phyloP scores from a whole-genome alignment of 2,329 filamentous ascomycete species.

The Tolypocladium amazonense region DNA sequence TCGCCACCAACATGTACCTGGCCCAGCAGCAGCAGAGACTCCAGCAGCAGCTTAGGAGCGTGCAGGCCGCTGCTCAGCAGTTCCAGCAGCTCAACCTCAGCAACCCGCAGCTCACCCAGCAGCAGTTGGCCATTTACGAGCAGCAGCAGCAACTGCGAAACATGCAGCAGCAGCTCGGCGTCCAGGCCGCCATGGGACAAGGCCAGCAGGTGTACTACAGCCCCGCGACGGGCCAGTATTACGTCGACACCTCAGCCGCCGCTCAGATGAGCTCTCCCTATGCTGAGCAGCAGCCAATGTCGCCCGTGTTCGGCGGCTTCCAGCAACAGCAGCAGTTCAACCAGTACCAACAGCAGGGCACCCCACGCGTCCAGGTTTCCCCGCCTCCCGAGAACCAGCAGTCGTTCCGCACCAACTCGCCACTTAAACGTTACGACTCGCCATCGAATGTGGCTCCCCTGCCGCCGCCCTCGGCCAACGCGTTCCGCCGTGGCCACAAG shows the following conservation, averaged over 20 bases:
- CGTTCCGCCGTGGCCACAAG: slow-evolving; percentile 89
- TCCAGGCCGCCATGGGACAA: slow-evolving; percentile 32
- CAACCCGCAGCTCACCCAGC: slow-evolving; percentile 34
- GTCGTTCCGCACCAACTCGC: slow-evolving; percentile 50
- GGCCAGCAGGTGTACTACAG: slow-evolving; percentile 80
- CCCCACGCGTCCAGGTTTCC: slow-evolving; percentile 71
- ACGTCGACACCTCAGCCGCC: slow-evolving; percentile 54
- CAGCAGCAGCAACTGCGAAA: slow-evolving; percentile 30
- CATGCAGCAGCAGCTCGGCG: slow-evolving; percentile 28
- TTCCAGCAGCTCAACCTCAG: slow-evolving; percentile 68
- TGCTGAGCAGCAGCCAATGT: slow-evolving; percentile 34
- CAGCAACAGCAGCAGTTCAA: slow-evolving; percentile 34
- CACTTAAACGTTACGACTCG: slow-evolving; percentile 56
- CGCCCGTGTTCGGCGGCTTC: slow-evolving; percentile 19
- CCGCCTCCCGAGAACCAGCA: slow-evolving; percentile 57
- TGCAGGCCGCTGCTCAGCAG: slow-evolving; percentile 76
- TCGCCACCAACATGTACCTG: slow-evolving; percentile 85
- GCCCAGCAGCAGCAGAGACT: slow-evolving; percentile 91
- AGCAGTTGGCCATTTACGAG: slow-evolving; percentile 35
- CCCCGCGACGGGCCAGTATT: slow-evolving; percentile 76
- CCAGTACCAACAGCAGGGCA: slow-evolving; percentile 35
- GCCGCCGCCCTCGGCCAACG: slow-evolving; percentile 79
- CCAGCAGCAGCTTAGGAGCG: slow-evolving; percentile 79
- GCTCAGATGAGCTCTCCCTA: slow-evolving; percentile 28
- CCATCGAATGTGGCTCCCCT: slow-evolving; percentile 60